Conservation (phyloP, 1,284 basidiomycete genomes). For the Megacollybia platyphylla region DNA sequence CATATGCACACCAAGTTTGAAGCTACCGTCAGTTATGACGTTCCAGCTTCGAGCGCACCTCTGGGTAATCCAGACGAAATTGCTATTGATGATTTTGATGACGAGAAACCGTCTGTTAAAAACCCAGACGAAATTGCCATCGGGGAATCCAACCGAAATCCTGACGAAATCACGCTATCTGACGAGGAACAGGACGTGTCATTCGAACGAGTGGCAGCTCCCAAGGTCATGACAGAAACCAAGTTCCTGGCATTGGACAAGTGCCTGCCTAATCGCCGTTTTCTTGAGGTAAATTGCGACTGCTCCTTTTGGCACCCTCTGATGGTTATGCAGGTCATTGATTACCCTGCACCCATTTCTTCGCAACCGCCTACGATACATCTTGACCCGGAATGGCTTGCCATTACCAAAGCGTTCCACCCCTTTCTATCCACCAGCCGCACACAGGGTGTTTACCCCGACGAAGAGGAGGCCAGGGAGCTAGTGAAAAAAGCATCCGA, state of each 20-base stretch:
- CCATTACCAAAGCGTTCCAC: slow-evolving; percentile 81
- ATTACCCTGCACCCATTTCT: slow-evolving; percentile 26
- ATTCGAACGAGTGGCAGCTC: too few species aligned
- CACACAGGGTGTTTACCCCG: slow-evolving; percentile 35
- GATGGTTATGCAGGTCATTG: slow-evolving; percentile 44
- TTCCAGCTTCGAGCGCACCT: slow-evolving; percentile 4
- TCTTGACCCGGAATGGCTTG: slow-evolving; percentile 89
- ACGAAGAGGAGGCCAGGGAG: slow-evolving; percentile 40
- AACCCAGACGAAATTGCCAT: slow-evolving; percentile 2
- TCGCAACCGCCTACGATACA: slow-evolving; percentile 24
- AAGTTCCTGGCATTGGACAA: slow-evolving; percentile 91
- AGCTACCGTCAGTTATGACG: slow-evolving; percentile 50
- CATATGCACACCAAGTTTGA: slow-evolving; percentile 85
- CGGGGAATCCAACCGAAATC: slow-evolving; percentile 23
- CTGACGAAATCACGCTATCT: slow-evolving; percentile 60
- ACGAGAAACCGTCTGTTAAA: slow-evolving; percentile 7
- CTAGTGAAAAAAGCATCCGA: slow-evolving; percentile 51
- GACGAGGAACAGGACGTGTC: slow-evolving; percentile 31
- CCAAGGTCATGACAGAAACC: slow-evolving; percentile 24
- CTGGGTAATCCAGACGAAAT: slow-evolving; percentile 55
- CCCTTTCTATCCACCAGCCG: slow-evolving; percentile 53
- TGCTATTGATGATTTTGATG: slow-evolving; percentile 42
- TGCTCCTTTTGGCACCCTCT: slow-evolving; percentile 3
- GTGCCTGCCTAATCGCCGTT: slow-evolving; percentile 72
- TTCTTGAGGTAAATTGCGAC: slow-evolving; percentile 59